phyloP scores from a whole-genome alignment of 139 green algal genomes.

The Limnomonas spitsbergensis region DNA sequence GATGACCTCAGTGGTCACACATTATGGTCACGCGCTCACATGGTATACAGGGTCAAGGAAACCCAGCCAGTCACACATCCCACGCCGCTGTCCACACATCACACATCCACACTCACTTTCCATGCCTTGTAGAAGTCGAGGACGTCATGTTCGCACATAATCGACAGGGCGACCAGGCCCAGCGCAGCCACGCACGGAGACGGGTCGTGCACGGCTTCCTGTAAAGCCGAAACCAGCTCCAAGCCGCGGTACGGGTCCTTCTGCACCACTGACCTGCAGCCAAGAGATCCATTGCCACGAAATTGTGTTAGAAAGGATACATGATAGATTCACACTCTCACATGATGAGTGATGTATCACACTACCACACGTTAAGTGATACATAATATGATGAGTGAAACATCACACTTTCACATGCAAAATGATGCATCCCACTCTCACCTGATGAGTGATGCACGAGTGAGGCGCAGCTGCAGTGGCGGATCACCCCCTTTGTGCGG shows the following conservation, averaged over 20 bases:
- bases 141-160: slow-evolving; percentile 48
- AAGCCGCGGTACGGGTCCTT: slow-evolving; percentile 22
- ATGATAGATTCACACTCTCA: not conserved
- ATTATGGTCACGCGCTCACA: too few species aligned
- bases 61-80: too few species aligned
- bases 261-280: not conserved
- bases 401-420: too few species aligned
- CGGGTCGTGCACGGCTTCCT: slow-evolving; percentile 37
- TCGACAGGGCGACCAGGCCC: slow-evolving; percentile 35
- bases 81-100: too few species aligned
- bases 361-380: not conserved
- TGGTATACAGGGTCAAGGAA: too few species aligned
- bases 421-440: too few species aligned
- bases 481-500: not conserved
- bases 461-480: slow-evolving; percentile 31
- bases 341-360: not conserved
- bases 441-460: slow-evolving; percentile 25
- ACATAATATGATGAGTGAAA: too few species aligned
- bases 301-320: too few species aligned
- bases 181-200: slow-evolving; percentile 33
- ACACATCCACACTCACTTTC: slow-evolving; percentile 16
- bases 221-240: slow-evolving; percentile 45
- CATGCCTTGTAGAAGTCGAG: slow-evolving; percentile 66
- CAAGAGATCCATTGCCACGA: too few species aligned
- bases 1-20: too few species aligned